A percentile compares a stretch with the other conserved stretches of the same genome.
Evolutionary conservation across 129 eudicot species (phyloP).

Genomic region (Calendula officinalis): DNA sequence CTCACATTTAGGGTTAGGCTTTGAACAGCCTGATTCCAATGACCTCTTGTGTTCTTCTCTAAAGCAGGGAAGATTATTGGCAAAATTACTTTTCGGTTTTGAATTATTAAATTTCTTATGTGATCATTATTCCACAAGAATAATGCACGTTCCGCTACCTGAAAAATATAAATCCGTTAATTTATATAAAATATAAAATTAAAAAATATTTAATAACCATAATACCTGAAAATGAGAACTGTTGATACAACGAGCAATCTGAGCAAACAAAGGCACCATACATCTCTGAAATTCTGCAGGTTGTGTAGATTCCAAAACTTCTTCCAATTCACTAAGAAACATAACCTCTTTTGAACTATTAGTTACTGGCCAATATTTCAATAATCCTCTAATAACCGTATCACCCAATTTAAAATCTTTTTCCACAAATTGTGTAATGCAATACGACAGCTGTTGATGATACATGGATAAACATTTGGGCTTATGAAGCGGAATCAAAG

Average conservation of each 20-base stretch:
- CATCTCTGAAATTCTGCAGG: constrained; percentile 68
- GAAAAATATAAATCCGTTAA: background rate
- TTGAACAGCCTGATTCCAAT: constrained; percentile 80
- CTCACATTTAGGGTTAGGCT: constrained; percentile 62
- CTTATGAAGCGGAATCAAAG: constrained; percentile 72
- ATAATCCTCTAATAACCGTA: constrained; percentile 57
- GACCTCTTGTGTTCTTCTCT: constrained; percentile 54
- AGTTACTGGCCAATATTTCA: constrained; percentile 77
- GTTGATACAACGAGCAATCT: constrained; percentile 61
- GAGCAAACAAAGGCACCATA: constrained; percentile 62
- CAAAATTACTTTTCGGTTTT: constrained; percentile 55
- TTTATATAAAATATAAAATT: background rate
- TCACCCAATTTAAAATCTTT: constrained; percentile 67
- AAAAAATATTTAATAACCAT: background rate
- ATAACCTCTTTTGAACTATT: constrained; percentile 65
- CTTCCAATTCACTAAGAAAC: constrained; percentile 74
- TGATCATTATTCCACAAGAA: constrained; percentile 69
- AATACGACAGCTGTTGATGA: constrained; percentile 71
- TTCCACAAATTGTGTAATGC: constrained; percentile 76
- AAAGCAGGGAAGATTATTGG: constrained; percentile 61
- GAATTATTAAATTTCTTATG: constrained; percentile 52
- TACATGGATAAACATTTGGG: constrained; percentile 64
- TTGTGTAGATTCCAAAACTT: constrained; percentile 69
- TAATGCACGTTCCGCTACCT: constrained; percentile 70
- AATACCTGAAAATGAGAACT: constrained; percentile 79